Base-by-base conservation (phyloP, 2,329 filamentous ascomycete genomes). In the Coniochaeta pulveracea region DNA sequence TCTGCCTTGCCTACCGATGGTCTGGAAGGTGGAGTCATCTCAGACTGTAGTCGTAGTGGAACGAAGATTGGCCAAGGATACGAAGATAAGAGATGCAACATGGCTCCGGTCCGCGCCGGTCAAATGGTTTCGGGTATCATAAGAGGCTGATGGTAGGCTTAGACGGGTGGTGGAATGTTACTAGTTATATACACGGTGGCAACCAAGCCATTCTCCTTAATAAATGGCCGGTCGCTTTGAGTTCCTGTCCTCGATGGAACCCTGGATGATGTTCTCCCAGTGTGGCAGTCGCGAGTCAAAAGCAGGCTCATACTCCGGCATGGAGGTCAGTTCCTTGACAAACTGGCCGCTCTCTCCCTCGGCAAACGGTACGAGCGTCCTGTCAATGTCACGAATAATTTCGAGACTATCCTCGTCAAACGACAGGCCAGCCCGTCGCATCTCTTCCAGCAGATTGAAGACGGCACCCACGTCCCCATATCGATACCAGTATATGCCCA, bases 351-450 rank as follows among this genome's bases (percentile, higher is more conserved):
- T 25, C 3, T 38, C 11, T 3, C 42, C 46, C 4, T 26, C 19
- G 1, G 37, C 38, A 19, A 46, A 19, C 9, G 31, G 15, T 6
- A 14, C 25, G 9, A 53, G 16, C 5, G 40, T 40, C 5, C 36
- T n/a, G 27, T 58, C 43, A 12, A 61, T 56, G 16, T 40, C 44
- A 14, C 48, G 38, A 5, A 64, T 37, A 11, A 65, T 40, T 6
- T 40, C 41, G n/a, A 61, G 47, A 1, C 71, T 74, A 15, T 52
- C 52, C 9, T 45, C 40, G 42, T 80, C 67, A 38, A 70, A 72
- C 30, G 66, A 65, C 4, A 83, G 57, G 0, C 77, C 77, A 2
- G 69, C 66, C 21, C 67, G 59, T 25, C 69, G 66, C 79, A 85
- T 83, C 55, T 84, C 78, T 26, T 67, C 60, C 5, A 84, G 55